Evolutionary conservation across 768 basidiomycete genomes (phyloP).

Genomic region (Lepiota subincarnata): DNA sequence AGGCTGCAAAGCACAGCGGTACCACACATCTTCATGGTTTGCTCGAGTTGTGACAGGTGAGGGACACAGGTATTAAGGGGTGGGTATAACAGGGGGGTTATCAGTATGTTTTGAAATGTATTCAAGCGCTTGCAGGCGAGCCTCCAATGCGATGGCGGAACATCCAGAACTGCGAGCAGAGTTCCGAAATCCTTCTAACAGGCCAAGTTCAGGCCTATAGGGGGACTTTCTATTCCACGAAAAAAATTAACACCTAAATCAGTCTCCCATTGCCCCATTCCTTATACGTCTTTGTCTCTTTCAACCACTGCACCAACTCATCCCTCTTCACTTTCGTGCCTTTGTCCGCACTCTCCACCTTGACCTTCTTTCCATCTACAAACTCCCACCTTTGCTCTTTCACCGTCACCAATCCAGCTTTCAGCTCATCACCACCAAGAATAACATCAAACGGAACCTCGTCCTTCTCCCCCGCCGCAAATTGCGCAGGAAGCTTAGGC

Average conservation of each 20-base stretch:
- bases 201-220: no score
- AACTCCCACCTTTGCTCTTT: conserved; percentile 89
- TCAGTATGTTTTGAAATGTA: no score
- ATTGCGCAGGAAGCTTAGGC: conserved; percentile 84
- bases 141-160: no score
- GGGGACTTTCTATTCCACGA: no score
- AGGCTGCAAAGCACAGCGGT: no score
- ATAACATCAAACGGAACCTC: conserved; percentile 92
- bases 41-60: no score
- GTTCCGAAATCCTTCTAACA: no score
- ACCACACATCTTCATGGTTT: no score
- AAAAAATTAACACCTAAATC: conserved; percentile 1
- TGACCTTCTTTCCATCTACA: conserved; percentile 67
- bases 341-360: conserved; percentile 57
- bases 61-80: no score
- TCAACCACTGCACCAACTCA: conserved; percentile 63
- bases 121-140: no score
- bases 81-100: no score
- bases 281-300: conserved; percentile 39
- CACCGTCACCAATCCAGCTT: conserved; percentile 79
- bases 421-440: conserved; percentile 83
- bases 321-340: conserved; percentile 61
- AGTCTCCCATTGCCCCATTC: conserved; percentile 37
- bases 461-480: conserved; percentile 86
- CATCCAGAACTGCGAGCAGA: no score